phyloP scores from a whole-genome alignment of 805 yeast genomes.

The Ogataea philodendri region DNA sequence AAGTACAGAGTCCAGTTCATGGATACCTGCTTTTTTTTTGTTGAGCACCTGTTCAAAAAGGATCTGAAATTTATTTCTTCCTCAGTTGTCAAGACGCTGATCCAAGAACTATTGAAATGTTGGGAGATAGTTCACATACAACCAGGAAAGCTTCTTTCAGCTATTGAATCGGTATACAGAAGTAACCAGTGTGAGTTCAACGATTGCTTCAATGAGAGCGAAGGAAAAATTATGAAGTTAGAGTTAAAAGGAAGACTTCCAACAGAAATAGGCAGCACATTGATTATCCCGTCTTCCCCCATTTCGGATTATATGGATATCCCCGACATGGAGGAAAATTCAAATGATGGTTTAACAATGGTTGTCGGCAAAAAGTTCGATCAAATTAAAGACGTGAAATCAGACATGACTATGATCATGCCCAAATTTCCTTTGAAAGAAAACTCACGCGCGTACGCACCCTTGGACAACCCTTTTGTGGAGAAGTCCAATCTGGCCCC shows the following conservation, averaged over 20 bases:
- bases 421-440: no score
- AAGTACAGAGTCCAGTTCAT: slow-evolving; percentile 27
- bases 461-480: slow-evolving; percentile 22
- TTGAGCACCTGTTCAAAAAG: slow-evolving; percentile 10
- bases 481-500: slow-evolving; percentile 3
- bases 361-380: slow-evolving; percentile 24
- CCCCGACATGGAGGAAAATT: slow-evolving; percentile 17
- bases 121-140: slow-evolving; percentile 21
- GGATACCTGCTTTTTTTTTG: slow-evolving; percentile 21
- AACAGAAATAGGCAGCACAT: background rate
- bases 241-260: slow-evolving; percentile 13
- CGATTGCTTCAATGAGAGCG: slow-evolving; percentile 17
- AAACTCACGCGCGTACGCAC: no score
- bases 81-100: slow-evolving; percentile 21
- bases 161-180: slow-evolving; percentile 16
- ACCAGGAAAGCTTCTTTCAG: slow-evolving; percentile 11
- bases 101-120: slow-evolving; percentile 26
- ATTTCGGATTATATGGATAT: slow-evolving; percentile 8
- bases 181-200: slow-evolving; percentile 17
- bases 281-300: slow-evolving; percentile 5
- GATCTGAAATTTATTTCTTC: slow-evolving; percentile 19
- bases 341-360: slow-evolving; percentile 32
- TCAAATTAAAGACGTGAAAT: slow-evolving; percentile 14
- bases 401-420: slow-evolving; percentile 40
- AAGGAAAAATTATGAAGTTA: slow-evolving; percentile 13